Conservation (phyloP, 495 filamentous ascomycete species). For the Xylaria scruposa region DNA sequence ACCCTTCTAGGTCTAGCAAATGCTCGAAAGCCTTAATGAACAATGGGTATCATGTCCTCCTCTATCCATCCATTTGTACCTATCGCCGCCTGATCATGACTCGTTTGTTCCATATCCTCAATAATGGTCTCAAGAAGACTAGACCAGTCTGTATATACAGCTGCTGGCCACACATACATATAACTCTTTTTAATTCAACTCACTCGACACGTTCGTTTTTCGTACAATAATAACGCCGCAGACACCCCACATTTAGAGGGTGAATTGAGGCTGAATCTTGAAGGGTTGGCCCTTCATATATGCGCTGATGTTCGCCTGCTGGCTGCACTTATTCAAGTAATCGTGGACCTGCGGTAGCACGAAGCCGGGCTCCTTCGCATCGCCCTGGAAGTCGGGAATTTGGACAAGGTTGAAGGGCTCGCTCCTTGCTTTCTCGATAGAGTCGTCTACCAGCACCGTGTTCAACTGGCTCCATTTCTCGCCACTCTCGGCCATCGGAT, state of each 20-base stretch:
- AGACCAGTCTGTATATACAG: background rate
- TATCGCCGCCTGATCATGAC: background rate
- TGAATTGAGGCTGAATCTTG: conserved; percentile 13
- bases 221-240: background rate
- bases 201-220: background rate
- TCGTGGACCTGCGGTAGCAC: conserved; percentile 57
- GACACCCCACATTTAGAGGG: background rate
- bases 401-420: conserved; percentile 86
- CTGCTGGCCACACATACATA: background rate
- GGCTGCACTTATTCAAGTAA: conserved; percentile 53
- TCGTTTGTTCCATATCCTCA: background rate
- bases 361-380: conserved; percentile 40
- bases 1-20: background rate
- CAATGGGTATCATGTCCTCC: conserved; percentile 15
- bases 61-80: background rate
- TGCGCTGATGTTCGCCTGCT: conserved; percentile 54
- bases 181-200: background rate
- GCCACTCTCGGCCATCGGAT: conserved; percentile 49
- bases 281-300: conserved; percentile 51
- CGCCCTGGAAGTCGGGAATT: conserved; percentile 74
- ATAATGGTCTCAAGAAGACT: background rate
- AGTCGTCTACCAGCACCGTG: conserved; percentile 90
- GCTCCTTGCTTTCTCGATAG: conserved; percentile 72
- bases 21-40: background rate
- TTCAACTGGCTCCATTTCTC: conserved; percentile 78